Conservation (phyloP, 352 stramenopile species). For the Phytophthora vignae region DNA sequence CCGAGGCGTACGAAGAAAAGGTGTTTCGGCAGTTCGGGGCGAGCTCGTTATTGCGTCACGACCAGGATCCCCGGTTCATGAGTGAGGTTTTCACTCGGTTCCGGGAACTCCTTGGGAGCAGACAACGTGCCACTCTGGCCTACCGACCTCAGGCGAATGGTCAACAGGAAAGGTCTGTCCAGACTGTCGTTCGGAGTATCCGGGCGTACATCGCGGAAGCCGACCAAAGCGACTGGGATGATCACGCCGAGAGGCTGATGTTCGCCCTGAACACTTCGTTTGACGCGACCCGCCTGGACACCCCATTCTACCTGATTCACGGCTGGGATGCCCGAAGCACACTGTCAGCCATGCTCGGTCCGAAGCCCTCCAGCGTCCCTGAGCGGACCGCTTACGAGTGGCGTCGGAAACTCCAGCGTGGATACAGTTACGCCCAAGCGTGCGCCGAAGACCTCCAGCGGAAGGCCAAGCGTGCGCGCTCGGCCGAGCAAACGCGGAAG, state of each 20-base stretch:
- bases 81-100: conserved; percentile 32
- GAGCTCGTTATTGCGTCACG: conserved; percentile 24
- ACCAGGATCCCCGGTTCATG: conserved; percentile 43
- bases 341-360: background rate
- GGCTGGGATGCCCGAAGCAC: conserved; percentile 23
- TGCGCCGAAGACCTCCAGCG: background rate
- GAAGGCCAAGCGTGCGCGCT: background rate
- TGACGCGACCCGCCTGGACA: conserved; percentile 15
- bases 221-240: conserved; percentile 44
- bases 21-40: conserved; percentile 40
- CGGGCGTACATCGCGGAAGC: conserved; percentile 20
- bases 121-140: conserved; percentile 33
- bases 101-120: conserved; percentile 20
- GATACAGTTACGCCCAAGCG: conserved; percentile 5
- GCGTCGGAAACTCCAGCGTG: conserved; percentile 3
- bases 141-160: conserved; percentile 47
- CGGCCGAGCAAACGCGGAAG: background rate
- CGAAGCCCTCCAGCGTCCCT: background rate
- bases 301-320: conserved; percentile 26
- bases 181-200: conserved; percentile 35
- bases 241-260: conserved; percentile 28
- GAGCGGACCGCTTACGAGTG: conserved; percentile 1
- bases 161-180: conserved; percentile 38
- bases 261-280: conserved; percentile 28
- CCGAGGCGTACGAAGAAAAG: conserved; percentile 29